A percentile compares a stretch with the other conserved stretches of the same genome.
phyloP scores from a whole-genome alignment of 148 eudicot genomes.

The Fagopyrum homotropicum region DNA sequence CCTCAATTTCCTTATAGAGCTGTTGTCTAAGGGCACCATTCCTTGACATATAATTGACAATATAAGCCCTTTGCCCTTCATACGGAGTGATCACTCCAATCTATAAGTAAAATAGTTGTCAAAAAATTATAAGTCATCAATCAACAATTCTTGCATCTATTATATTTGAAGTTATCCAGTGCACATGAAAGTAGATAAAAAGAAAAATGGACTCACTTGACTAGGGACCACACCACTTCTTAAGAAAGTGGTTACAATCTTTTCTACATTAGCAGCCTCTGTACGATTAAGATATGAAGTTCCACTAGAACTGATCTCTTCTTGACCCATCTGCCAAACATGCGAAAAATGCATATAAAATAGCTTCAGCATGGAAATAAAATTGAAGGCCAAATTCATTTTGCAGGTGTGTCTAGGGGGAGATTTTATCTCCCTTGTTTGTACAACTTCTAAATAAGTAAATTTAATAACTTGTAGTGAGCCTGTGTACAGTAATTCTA shows the following conservation, averaged over 20 bases:
- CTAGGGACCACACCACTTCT: slow-evolving; percentile 97
- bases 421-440: not conserved
- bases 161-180: not conserved
- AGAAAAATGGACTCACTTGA: slow-evolving; percentile 45
- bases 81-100: slow-evolving; percentile 99
- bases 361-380: not conserved
- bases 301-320: slow-evolving; percentile 98
- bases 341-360: no score
- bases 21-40: slow-evolving; percentile 97
- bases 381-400: not conserved
- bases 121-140: not conserved
- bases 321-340: slow-evolving; percentile 88
- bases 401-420: not conserved
- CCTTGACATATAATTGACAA: slow-evolving; percentile 96
- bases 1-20: slow-evolving; percentile 99
- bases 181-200: not conserved
- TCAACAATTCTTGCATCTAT: not conserved
- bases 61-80: slow-evolving; percentile 97
- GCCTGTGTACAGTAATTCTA: not conserved
- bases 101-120: slow-evolving; percentile 28
- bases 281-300: slow-evolving; percentile 96
- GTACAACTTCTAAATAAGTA: not conserved
- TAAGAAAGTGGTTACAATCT: slow-evolving; percentile 87
- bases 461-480: not conserved
- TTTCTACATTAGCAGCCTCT: slow-evolving; percentile 98